Conservation (phyloP, 352 stramenopile genomes). For the Globisporangium okanoganense region DNA sequence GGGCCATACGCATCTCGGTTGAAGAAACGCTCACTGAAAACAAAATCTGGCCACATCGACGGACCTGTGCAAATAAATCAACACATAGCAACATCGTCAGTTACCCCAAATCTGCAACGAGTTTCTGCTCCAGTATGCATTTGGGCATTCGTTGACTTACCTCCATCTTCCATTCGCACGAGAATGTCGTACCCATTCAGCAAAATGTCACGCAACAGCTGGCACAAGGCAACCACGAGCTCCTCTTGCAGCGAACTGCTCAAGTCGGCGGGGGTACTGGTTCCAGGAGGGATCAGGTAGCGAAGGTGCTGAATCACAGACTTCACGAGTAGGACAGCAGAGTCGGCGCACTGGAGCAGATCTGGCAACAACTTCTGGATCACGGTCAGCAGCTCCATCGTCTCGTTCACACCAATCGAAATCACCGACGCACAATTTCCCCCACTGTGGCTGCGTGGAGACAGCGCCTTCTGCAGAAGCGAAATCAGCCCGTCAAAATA, state of each 20-base stretch:
- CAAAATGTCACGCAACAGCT: constrained; percentile 71
- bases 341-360: constrained; percentile 52
- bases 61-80: constrained; percentile 30
- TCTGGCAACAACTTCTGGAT: constrained; percentile 73
- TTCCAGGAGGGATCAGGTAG: constrained; percentile 62
- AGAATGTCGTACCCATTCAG: constrained; percentile 67
- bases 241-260: constrained; percentile 59
- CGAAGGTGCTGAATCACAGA: constrained; percentile 73
- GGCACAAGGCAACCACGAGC: constrained; percentile 58
- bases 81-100: background rate
- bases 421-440: constrained; percentile 42
- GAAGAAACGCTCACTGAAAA: constrained; percentile 77
- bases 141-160: constrained; percentile 25
- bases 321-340: constrained; percentile 67
- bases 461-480: constrained; percentile 72
- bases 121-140: background rate
- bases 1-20: constrained; percentile 41
- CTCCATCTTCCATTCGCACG: constrained; percentile 77
- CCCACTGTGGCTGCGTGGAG: constrained; percentile 33
- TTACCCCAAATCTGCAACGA: background rate
- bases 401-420: constrained; percentile 60
- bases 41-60: constrained; percentile 61
- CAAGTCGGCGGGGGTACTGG: constrained; percentile 32
- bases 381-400: constrained; percentile 69
- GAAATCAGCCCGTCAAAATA: constrained; percentile 81